A percentile compares a stretch with the other conserved stretches of the same genome.
These are phyloP conservation scores for Apiospora saccharicola DNA, from an alignment of 2,329 filamentous ascomycete genomes.

Conservation along the genomic window DNA sequence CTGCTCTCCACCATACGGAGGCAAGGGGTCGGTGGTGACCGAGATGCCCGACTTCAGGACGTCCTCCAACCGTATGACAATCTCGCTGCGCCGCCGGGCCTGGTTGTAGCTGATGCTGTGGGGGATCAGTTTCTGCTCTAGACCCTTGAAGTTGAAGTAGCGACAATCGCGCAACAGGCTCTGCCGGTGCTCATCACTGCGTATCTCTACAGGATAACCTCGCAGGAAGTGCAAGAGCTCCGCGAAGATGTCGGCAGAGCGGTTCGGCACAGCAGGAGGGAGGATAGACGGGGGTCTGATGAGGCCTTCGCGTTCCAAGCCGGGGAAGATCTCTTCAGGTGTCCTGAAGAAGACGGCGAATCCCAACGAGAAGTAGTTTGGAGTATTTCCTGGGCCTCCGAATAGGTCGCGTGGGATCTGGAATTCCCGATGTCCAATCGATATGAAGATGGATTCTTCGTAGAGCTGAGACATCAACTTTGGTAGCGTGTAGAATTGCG, in stretches of 20 bases:
- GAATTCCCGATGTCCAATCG: conserved; percentile 86
- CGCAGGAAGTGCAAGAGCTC: conserved; percentile 83
- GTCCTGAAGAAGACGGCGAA: conserved; percentile 88
- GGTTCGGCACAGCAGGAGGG: conserved; percentile 81
- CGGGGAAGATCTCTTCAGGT: conserved; percentile 83
- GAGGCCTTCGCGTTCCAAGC: conserved; percentile 78
- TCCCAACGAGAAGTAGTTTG: conserved; percentile 93
- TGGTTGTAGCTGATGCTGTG: conserved; percentile 81
- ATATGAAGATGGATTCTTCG: conserved; percentile 90
- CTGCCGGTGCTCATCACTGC: conserved; percentile 76
- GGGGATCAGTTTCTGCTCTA: conserved; percentile 87
- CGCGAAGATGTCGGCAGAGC: conserved; percentile 83
- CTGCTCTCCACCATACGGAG: conserved; percentile 37
- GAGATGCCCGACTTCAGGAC: conserved; percentile 87
- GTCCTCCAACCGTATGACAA: conserved; percentile 81
- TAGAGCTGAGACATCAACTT: conserved; percentile 90
- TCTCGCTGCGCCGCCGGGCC: conserved; percentile 72
- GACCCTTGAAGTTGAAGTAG: conserved; percentile 90
- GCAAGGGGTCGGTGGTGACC: conserved; percentile 59
- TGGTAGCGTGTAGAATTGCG: conserved; percentile 92
- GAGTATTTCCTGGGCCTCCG: conserved; percentile 83
- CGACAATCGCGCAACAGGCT: conserved; percentile 84
- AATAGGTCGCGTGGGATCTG: conserved; percentile 91
- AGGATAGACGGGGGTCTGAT: conserved; percentile 87
- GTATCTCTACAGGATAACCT: conserved; percentile 83